Conservation (phyloP, 78 protist species). For the Dictyostelium firmibasis region DNA sequence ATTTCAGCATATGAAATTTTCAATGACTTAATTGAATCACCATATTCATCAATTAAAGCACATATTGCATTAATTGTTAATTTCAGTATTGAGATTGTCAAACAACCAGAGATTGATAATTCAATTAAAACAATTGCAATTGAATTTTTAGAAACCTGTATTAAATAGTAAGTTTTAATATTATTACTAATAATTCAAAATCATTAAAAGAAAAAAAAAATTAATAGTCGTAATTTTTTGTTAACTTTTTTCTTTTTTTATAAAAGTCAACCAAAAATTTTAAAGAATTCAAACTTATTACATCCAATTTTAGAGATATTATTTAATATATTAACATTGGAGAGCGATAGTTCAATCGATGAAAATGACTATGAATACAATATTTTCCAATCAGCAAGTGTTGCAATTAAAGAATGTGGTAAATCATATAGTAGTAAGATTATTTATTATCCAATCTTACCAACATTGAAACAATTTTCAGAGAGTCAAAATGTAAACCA, state of each 20-base stretch:
- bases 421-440: background rate
- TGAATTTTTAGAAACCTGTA: constrained; percentile 22
- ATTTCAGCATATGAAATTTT: constrained; percentile 67
- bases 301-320: constrained; percentile 14
- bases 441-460: constrained; percentile 27
- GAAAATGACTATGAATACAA: constrained; percentile 46
- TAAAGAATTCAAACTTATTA: constrained; percentile 20
- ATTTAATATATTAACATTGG: background rate
- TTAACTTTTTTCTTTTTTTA: background rate
- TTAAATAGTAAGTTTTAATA: constrained; percentile 36
- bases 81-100: constrained; percentile 13
- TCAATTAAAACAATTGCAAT: constrained; percentile 45
- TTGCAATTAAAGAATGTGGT: constrained; percentile 49
- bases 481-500: background rate
- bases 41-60: background rate
- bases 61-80: constrained; percentile 14
- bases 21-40: constrained; percentile 77
- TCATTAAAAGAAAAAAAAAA: background rate
- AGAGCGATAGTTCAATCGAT: background rate
- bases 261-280: constrained; percentile 31
- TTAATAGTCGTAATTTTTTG: background rate
- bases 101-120: constrained; percentile 9
- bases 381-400: constrained; percentile 9
- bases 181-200: too few relatives aligned
- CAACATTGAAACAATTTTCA: background rate